A percentile compares a stretch with the other conserved stretches of the same genome.
phyloP scores from a whole-genome alignment of 768 basidiomycete genomes.

The Pisolithus orientalis region DNA sequence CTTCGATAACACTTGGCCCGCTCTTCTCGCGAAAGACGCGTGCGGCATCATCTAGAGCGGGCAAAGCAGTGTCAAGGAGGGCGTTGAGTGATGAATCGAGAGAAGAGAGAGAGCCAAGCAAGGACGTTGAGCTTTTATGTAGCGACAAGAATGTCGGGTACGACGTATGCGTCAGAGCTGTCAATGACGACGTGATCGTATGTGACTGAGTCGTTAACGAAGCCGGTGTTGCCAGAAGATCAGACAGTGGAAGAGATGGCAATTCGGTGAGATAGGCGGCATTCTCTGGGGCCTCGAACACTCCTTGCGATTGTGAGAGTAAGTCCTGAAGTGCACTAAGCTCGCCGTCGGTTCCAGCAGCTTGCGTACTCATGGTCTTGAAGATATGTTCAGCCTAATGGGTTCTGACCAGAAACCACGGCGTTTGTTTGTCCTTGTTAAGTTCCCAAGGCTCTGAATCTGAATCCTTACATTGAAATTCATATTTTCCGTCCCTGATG shows the following conservation, averaged over 20 bases:
- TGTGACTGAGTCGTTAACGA: conserved; percentile 77
- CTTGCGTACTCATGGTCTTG: conserved; percentile 13
- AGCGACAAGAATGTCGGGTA: conserved; percentile 91
- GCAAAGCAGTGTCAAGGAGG: conserved; percentile 62
- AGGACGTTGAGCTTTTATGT: conserved; percentile 69
- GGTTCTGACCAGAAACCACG: no score
- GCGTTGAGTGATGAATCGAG: conserved; percentile 69
- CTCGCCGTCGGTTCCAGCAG: conserved; percentile 11
- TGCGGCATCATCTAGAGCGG: conserved; percentile 69
- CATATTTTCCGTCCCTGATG: no score
- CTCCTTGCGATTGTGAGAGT: conserved; percentile 12
- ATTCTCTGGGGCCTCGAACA: conserved; percentile 19
- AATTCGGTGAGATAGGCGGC: conserved; percentile 58
- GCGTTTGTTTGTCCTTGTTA: no score
- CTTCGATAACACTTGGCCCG: conserved; percentile 60
- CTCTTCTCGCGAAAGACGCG: conserved; percentile 66
- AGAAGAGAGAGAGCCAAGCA: conserved; percentile 65
- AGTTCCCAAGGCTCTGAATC: no score
- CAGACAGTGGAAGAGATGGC: conserved; percentile 56
- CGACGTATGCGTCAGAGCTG: conserved; percentile 83
- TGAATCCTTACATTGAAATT: no score
- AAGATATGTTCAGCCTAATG: no score
- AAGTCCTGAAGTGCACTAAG: conserved; percentile 20
- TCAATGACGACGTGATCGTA: conserved; percentile 83
- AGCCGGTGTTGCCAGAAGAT: conserved; percentile 69